Evolutionary conservation across 495 filamentous ascomycete species (phyloP).

Genomic region (Tuber aestivum): DNA sequence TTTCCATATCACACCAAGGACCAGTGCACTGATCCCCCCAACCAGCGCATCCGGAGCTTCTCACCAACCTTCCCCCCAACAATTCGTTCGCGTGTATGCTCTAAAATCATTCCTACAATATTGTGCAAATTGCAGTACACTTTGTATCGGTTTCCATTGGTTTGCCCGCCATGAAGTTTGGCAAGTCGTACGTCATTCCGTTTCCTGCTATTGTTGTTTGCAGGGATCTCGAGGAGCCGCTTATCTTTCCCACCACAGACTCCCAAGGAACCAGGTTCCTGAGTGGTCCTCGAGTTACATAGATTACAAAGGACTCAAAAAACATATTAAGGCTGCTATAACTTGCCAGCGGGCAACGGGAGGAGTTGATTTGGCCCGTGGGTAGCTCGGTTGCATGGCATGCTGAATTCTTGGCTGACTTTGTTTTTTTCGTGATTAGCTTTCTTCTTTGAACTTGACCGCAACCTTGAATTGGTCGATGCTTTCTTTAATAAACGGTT

Average conservation of each 20-base stretch:
- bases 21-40: conserved; percentile 2
- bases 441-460: conserved; percentile 90
- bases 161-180: conserved; percentile 27
- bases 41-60: not conserved
- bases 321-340: conserved; percentile 75
- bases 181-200: conserved; percentile 34
- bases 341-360: conserved; percentile 52
- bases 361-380: conserved; percentile 72
- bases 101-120: not conserved
- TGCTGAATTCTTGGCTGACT: conserved; percentile 27
- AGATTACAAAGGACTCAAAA: conserved; percentile 93
- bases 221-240: conserved; percentile 18
- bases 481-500: conserved; percentile 94
- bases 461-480: conserved; percentile 93
- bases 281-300: conserved; percentile 93
- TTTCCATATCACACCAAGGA: conserved; percentile 2
- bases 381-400: conserved; percentile 32
- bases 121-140: not conserved
- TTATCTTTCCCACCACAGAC: conserved; percentile 47
- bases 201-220: not conserved
- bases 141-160: not conserved
- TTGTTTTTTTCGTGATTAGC: conserved; percentile 51
- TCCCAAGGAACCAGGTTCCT: conserved; percentile 88
- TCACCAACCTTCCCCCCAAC: not conserved
- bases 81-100: not conserved